These are phyloP conservation scores for Symbiotaphrina buchneri DNA, from an alignment of 495 filamentous ascomycete species.

Conservation along the genomic window DNA sequence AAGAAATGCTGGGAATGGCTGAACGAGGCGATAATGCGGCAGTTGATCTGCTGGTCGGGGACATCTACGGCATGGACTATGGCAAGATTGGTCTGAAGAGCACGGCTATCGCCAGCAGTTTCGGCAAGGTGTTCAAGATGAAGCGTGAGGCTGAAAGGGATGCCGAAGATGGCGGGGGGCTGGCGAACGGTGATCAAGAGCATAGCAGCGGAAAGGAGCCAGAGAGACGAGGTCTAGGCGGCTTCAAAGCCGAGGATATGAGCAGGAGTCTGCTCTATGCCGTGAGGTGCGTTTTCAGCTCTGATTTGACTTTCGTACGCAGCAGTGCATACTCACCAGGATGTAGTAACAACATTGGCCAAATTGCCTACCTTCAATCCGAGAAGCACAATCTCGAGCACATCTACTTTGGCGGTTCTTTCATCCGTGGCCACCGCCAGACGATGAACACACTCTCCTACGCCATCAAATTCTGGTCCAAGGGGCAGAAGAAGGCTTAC, in stretches of 20 bases:
- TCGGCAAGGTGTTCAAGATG: constrained; percentile 85
- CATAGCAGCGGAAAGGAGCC: constrained; percentile 12
- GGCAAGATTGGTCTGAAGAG: constrained; percentile 85
- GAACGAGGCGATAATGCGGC: constrained; percentile 76
- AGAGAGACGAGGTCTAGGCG: constrained; percentile 8
- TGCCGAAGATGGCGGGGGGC: constrained; percentile 52
- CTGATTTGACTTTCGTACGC: too few relatives aligned
- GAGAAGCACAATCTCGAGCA: constrained; percentile 75
- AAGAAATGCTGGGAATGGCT: constrained; percentile 91
- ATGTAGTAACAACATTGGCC: constrained; percentile 97
- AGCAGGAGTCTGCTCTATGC: constrained; percentile 61
- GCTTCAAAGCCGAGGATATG: constrained; percentile 41
- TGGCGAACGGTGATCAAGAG: constrained; percentile 25
- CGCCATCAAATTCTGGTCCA: constrained; percentile 93
- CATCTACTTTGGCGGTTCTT: constrained; percentile 94
- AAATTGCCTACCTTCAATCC: constrained; percentile 88
- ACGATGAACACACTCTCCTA: constrained; percentile 94
- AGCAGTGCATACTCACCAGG: too few relatives aligned
- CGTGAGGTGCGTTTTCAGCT: constrained; percentile 26
- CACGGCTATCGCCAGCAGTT: constrained; percentile 82
- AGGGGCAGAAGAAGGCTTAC: constrained; percentile 83
- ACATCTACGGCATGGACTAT: constrained; percentile 95
- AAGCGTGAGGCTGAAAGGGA: constrained; percentile 53
- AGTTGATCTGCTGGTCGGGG: constrained; percentile 94
- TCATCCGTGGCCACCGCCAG: constrained; percentile 88